Conservation (phyloP, 2,329 filamentous ascomycete species). For the Aspergillus awamori region DNA sequence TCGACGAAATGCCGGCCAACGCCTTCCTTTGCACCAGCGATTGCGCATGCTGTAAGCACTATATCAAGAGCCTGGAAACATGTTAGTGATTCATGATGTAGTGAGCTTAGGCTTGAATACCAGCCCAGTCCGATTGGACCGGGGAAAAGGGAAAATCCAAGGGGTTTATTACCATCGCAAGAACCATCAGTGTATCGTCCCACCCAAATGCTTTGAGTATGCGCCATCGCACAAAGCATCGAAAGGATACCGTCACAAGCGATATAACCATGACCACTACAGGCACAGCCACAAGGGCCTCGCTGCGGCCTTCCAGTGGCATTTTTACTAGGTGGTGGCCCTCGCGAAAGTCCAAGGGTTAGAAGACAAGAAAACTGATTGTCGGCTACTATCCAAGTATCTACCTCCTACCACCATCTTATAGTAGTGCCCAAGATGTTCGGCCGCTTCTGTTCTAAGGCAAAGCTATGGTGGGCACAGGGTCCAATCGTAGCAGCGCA, state of each 20-base stretch:
- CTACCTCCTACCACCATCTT: background rate
- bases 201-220: conserved; percentile 37
- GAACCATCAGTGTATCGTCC: conserved; percentile 38
- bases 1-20: conserved; percentile 26
- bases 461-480: background rate
- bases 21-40: conserved; percentile 32
- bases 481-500: background rate
- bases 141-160: no score
- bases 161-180: conserved; percentile 28
- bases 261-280: conserved; percentile 29
- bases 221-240: conserved; percentile 35
- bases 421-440: background rate
- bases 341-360: background rate
- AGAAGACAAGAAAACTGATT: background rate
- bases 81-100: background rate
- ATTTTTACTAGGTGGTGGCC: background rate
- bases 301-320: conserved; percentile 30
- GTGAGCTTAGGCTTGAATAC: no score
- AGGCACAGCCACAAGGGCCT: conserved; percentile 31
- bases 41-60: conserved; percentile 33
- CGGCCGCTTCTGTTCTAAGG: background rate
- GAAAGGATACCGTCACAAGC: conserved; percentile 29
- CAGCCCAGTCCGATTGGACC: no score
- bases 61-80: conserved; percentile 29
- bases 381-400: background rate